Base-by-base conservation (phyloP, 2,329 filamentous ascomycete species). In the Cytospora piceicola region DNA sequence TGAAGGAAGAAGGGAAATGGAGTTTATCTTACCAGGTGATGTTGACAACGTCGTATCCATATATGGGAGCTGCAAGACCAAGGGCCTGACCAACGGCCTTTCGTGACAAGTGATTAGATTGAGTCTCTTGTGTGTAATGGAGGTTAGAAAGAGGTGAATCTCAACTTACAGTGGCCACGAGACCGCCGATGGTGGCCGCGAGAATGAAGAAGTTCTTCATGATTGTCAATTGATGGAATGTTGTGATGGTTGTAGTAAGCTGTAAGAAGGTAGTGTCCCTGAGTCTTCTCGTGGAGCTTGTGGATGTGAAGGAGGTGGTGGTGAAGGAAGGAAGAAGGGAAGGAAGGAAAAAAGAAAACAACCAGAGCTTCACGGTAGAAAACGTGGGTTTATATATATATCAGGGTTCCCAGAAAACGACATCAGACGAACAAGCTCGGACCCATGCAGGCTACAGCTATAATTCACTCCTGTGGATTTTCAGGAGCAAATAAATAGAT, bases 1-100 rank as follows among this genome's bases (percentile, higher is more conserved):
- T 14, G 34, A 24, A n/a, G n/a, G 46, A 24, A 24, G 20, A 24
- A 22, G 9, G 11, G 14, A 8, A 22, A 7, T 22, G 17, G 27
- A 9, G 3, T 22, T 20, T 17, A 24, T 54, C 49, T 15, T 3
- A 61, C 63, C 57, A 64, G 20, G 63, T 64, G 36, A 60, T 36
- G 51, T 64, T 54, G 34, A 60, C 56, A 14, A 56, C 22, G 5
- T 24, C 27, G 36, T 64, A 64, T 22, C 57, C 63, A 36, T 54
- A 20, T n/a, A 59, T 39, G 4, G 56, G 49, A 7, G 56, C 51
- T n/a, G n/a, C 12, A 30, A 22, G 17, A 14, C 22, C 49, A 17
- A 30, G 14, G n/a, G 32, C 49, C 58, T 61, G n/a, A n/a, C n/a
- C n/a, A n/a, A n/a, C n/a, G n/a, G n/a, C n/a, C n/a, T n/a, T n/a